Evolutionary conservation across 2,329 filamentous ascomycete species (phyloP).

Genomic region (Drechslerella dactyloides): DNA sequence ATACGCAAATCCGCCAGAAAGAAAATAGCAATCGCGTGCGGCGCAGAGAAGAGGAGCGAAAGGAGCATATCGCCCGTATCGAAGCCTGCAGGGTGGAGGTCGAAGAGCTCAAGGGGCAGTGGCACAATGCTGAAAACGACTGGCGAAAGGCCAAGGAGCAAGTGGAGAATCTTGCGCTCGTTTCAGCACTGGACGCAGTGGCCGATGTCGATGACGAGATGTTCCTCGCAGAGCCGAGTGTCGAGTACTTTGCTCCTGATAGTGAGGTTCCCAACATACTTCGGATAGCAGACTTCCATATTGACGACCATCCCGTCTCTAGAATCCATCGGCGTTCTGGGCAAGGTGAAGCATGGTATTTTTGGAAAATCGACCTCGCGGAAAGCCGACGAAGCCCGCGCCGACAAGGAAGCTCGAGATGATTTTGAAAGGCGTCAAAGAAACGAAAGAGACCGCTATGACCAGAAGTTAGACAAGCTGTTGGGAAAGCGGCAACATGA

Average conservation of each 20-base stretch:
- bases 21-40: conserved; percentile 8
- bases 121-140: conserved; percentile 7
- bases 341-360: background rate
- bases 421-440: conserved; percentile 15
- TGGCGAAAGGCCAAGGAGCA: conserved; percentile 18
- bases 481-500: conserved; percentile 23
- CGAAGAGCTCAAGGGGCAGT: conserved; percentile 9
- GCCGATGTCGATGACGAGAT: conserved; percentile 19
- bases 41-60: conserved; percentile 17
- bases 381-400: conserved; percentile 16
- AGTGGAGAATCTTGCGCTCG: conserved; percentile 10
- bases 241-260: conserved; percentile 7
- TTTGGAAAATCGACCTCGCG: conserved; percentile 14
- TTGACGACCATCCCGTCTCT: background rate
- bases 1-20: conserved; percentile 11
- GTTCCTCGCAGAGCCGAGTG: conserved; percentile 6
- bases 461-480: conserved; percentile 19
- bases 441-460: conserved; percentile 9
- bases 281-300: background rate
- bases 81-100: conserved; percentile 17
- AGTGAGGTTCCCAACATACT: conserved; percentile 3
- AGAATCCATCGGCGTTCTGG: conserved; percentile 1
- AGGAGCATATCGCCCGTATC: conserved; percentile 13
- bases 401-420: conserved; percentile 1
- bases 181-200: conserved; percentile 13